Evolutionary conservation across 768 basidiomycete species (phyloP), one percentile per base, ranked within the genome.

Genomic region (Kwoniella shandongensis): DNA sequence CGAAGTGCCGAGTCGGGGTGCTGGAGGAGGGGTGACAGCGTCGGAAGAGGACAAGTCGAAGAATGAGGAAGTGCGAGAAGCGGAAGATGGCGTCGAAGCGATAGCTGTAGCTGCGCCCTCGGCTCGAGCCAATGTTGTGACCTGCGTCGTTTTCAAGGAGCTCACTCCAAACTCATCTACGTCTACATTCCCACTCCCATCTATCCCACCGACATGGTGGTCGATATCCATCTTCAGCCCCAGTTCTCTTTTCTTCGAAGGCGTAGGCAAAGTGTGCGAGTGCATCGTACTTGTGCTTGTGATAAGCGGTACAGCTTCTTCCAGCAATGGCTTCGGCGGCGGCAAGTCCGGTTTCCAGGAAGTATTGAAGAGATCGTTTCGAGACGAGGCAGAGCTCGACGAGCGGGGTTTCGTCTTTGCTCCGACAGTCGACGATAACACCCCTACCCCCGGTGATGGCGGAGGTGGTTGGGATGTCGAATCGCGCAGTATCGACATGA

Each of bases 361-460:
- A 30, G 54, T 50, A 3, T 53, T 56, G 54, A 64, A 64, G 10
- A 64, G 47, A 51, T 64, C 63, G 27, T 64, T 64, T 8, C 63
- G 58, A 10, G 57, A 59, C 10, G 54, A 55, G 1, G 54, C 42
- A 26, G 57, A 52, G 30, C 22, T 48, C n/a, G 54, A 48, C 4
- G 56, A 45, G 7, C 55, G 38, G 1, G 55, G 48, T 25, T 29
- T 49, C 8, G 40, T 50, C 6, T 13, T 8, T 11, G 20, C 40
- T n/a, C 17, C 40, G 40, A 41, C 40, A 46, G 18, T 4, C 5
- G 4, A 25, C 15, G 20, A 29, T 30, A 27, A 35, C n/a, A 27
- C 15, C 30, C 7, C 35, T 18, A 15, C 4, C 26, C 3, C 41
- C 18, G 18, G 41, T 6, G 8, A 44, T 27, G 23, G 44, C 4